These are phyloP conservation scores for Thermochaetoides thermophila DNA, from an alignment of 495 filamentous ascomycete species.

Conservation along the genomic window DNA sequence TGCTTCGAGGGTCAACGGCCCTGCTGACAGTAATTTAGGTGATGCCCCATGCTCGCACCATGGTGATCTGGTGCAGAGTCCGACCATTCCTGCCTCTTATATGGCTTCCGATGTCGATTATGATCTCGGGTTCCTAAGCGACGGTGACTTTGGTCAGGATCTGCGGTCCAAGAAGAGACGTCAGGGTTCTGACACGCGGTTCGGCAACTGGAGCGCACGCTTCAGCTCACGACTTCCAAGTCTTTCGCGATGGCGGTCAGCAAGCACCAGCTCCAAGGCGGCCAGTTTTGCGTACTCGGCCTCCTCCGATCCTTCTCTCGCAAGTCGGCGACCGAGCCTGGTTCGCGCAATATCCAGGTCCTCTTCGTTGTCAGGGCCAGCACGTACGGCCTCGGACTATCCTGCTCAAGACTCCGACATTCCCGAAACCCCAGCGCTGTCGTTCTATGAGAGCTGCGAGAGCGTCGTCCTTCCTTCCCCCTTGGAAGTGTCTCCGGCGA, in stretches of 20 bases:
- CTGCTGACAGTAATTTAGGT: too few relatives aligned
- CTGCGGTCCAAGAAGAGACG: constrained; percentile 41
- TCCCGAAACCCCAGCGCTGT: constrained; percentile 51
- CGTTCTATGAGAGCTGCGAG: constrained; percentile 47
- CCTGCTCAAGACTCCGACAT: constrained; percentile 38
- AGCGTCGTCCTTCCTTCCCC: constrained; percentile 26
- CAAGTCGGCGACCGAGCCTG: constrained; percentile 22
- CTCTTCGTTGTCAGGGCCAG: constrained; percentile 50
- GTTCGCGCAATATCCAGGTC: constrained; percentile 41
- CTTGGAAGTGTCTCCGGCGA: constrained; percentile 45
- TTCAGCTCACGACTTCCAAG: constrained; percentile 60
- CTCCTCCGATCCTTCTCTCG: constrained; percentile 31
- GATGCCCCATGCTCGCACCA: constrained; percentile 31
- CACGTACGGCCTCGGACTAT: constrained; percentile 28
- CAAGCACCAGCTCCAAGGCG: constrained; percentile 37
- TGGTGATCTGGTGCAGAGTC: constrained; percentile 22
- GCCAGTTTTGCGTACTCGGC: constrained; percentile 30
- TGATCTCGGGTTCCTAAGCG: constrained; percentile 44
- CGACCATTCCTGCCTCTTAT: constrained; percentile 20
- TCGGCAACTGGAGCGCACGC: constrained; percentile 49
- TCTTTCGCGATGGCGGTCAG: constrained; percentile 45
- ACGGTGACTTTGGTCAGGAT: constrained; percentile 40
- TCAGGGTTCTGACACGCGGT: constrained; percentile 47
- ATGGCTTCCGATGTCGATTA: constrained; percentile 33
- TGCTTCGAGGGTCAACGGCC: too few relatives aligned